Percentiles rank a stretch among this genome's conserved stretches.
Evolutionary conservation across 139 green algal genomes (phyloP).

Genomic region (Deuterostichococcus epilithicus): DNA sequence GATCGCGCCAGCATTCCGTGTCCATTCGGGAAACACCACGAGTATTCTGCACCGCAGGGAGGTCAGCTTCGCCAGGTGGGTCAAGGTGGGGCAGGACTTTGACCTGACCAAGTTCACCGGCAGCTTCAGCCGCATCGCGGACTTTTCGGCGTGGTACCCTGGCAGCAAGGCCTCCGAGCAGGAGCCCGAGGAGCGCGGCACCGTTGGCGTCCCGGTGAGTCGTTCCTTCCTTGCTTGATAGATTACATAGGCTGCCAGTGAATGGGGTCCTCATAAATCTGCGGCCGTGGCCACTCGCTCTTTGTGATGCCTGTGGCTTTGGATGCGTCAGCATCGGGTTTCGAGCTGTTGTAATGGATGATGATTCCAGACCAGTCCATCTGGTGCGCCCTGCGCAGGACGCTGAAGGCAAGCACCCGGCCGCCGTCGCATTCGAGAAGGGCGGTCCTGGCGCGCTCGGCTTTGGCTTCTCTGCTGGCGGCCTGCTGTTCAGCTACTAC

Average conservation of each 20-base stretch:
- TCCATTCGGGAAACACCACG: no score
- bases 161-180: neutral
- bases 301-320: no score
- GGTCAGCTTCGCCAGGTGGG: neutral
- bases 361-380: no score
- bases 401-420: neutral
- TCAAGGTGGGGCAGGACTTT: neutral
- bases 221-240: no score
- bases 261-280: no score
- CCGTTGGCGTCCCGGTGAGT: no score
- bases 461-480: constrained; percentile 41
- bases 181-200: neutral
- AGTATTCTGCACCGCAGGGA: neutral
- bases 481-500: constrained; percentile 68
- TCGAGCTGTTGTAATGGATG: no score
- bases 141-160: neutral
- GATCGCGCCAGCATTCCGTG: no score
- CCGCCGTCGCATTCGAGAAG: neutral
- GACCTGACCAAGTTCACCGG: neutral
- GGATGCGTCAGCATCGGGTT: no score
- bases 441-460: constrained; percentile 12
- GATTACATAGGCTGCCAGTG: no score
- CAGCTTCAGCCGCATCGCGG: neutral
- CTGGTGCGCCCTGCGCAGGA: no score
- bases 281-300: no score